Base-by-base conservation (phyloP, 495 filamentous ascomycete species). In the Tuber aestivum region DNA sequence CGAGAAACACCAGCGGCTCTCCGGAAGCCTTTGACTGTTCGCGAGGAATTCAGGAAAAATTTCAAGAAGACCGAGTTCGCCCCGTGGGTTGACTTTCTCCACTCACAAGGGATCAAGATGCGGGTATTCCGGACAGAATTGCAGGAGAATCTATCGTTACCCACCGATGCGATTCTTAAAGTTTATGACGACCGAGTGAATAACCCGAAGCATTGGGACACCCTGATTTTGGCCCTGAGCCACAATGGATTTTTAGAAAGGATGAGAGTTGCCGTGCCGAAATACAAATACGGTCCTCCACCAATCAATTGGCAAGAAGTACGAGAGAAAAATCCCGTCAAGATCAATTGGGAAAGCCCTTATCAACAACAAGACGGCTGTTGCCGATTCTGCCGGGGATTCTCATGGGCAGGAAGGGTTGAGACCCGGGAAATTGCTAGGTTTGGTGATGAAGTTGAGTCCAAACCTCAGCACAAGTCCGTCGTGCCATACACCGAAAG, bases 321-420 rank as follows among this genome's bases (percentile, higher is more conserved):
- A 35, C 0, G 72, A 72, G 32, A 75, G 32, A 69, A 77, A 81
- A 16, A 75, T 74, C n/a, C 68, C 38, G 16, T 80, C 79, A 4
- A 65, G 27, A 65, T 65, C 32, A 35, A 65, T 65, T 65, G 56
- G 56, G 78, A 81, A 40, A 79, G 78, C 23, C 50, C 74, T 35
- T 72, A 73, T n/a, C 78, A 83, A 42, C 81, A 82, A 37, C 71
- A 73, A 40, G 78, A 81, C 48, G 76, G 81, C 50, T 79, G 82
- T 48, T 83, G 81, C 70, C 74, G 75, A 71, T 70, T 81, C 72
- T 83, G 81, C 38, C 71, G 81, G 32, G 78, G 81, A 40, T 82
- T 82, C 48, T 71, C 72, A 14, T 82, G 80, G 80, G 80, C 80
- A 16, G 80, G 80, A 16, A 70, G 73, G 27, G 38, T 79, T 10